phyloP scores from a whole-genome alignment of 106 monocot species.

The Agapanthus africanus region DNA sequence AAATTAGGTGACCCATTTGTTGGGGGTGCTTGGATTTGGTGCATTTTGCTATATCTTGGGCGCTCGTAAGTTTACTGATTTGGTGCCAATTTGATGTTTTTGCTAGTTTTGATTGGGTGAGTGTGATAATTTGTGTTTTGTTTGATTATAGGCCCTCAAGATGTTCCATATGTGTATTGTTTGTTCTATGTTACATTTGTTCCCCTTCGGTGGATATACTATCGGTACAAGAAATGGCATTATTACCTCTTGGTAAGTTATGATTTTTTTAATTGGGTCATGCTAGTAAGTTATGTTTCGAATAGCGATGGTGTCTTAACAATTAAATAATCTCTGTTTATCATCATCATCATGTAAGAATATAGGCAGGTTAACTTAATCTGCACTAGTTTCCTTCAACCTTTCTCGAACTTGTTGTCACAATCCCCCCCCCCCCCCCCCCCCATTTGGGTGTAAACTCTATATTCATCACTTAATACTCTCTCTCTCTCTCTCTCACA shows the following conservation, averaged over 20 bases:
- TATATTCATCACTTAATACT: too few species aligned
- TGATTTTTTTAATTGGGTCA: too few species aligned
- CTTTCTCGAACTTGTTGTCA: too few species aligned
- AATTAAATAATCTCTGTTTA: too few species aligned
- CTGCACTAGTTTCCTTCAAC: too few species aligned
- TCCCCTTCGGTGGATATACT: conserved; percentile 97
- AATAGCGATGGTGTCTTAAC: too few species aligned
- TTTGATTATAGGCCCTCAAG: conserved; percentile 69
- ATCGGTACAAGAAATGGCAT: conserved; percentile 99
- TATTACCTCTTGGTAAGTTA: conserved; percentile 95
- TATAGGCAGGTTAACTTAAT: too few species aligned
- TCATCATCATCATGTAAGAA: too few species aligned
- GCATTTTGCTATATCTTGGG: conserved; percentile 91
- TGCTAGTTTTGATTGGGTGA: not conserved
- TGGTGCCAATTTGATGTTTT: not conserved
- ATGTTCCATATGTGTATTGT: conserved; percentile 89
- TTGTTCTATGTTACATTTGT: conserved; percentile 88
- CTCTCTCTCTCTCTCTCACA: too few species aligned
- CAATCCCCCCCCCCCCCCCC: too few species aligned
- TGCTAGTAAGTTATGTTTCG: too few species aligned
- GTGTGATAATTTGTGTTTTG: not conserved
- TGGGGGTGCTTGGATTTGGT: conserved; percentile 95
- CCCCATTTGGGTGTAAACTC: too few species aligned
- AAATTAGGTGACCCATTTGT: conserved; percentile 79
- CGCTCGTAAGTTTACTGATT: conserved; percentile 56